A percentile compares a stretch with the other conserved stretches of the same genome.
phyloP scores from a whole-genome alignment of 495 filamentous ascomycete species.

The Collariella sp. region DNA sequence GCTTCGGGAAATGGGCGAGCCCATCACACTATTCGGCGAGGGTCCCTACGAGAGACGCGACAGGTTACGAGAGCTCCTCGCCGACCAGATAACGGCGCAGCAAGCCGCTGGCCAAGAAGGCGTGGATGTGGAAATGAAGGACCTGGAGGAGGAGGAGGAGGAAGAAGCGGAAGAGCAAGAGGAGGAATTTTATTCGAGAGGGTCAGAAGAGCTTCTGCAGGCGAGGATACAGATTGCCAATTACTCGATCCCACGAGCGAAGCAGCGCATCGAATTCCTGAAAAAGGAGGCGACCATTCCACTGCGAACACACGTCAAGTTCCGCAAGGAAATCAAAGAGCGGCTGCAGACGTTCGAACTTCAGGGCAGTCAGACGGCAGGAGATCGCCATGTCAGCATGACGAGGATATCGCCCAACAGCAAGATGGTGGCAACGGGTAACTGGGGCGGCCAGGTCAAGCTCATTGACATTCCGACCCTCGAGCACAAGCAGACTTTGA shows the following conservation, averaged over 20 bases:
- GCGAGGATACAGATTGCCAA: constrained; percentile 74
- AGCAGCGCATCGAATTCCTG: constrained; percentile 63
- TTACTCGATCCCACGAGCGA: constrained; percentile 78
- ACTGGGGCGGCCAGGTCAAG: constrained; percentile 82
- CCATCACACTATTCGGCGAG: constrained; percentile 93
- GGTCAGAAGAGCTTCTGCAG: constrained; percentile 61
- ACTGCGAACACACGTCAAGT: constrained; percentile 79
- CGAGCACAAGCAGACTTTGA: constrained; percentile 59
- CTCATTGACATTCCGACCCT: constrained; percentile 77
- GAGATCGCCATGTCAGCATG: constrained; percentile 82
- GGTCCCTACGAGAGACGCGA: constrained; percentile 80
- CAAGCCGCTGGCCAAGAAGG: constrained; percentile 41
- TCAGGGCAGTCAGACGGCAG: constrained; percentile 85
- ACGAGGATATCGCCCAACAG: constrained; percentile 83
- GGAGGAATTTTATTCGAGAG: constrained; percentile 93
- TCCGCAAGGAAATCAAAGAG: constrained; percentile 83
- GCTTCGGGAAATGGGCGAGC: constrained; percentile 78
- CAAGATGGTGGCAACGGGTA: constrained; percentile 76
- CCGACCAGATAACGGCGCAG: constrained; percentile 66
- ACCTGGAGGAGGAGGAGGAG: constrained; percentile 57
- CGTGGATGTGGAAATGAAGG: constrained; percentile 53
- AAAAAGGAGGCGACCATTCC: constrained; percentile 73
- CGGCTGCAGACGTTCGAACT: constrained; percentile 74
- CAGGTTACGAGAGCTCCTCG: constrained; percentile 72
- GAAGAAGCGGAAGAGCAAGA: constrained; percentile 63